phyloP scores from a whole-genome alignment of 2,329 filamentous ascomycete species.

The Davidsoniella virescens region DNA sequence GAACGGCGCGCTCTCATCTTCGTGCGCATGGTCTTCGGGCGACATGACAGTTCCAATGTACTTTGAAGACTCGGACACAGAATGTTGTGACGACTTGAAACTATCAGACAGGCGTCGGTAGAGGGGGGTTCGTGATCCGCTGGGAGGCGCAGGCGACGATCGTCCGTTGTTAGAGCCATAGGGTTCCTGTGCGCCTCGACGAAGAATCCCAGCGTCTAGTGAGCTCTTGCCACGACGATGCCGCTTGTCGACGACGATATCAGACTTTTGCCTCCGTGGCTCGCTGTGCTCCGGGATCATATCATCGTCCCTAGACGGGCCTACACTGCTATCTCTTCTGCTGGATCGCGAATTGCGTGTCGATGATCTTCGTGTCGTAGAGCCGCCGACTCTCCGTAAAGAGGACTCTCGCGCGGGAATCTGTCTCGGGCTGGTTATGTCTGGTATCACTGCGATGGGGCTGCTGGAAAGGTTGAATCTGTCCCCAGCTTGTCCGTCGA shows the following conservation, averaged over 20 bases:
- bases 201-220: slow-evolving; percentile 6
- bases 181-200: background rate
- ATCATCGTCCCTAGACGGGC: slow-evolving; percentile 17
- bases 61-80: background rate
- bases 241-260: background rate
- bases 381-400: slow-evolving; percentile 37
- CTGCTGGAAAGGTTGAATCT: slow-evolving; percentile 17
- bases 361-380: slow-evolving; percentile 36
- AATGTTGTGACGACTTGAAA: slow-evolving; percentile 2
- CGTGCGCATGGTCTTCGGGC: slow-evolving; percentile 21
- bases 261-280: slow-evolving; percentile 9
- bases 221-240: slow-evolving; percentile 10
- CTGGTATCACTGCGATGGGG: slow-evolving; percentile 18
- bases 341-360: slow-evolving; percentile 30
- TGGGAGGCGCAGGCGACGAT: background rate
- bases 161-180: background rate
- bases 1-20: slow-evolving; percentile 52
- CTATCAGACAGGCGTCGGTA: slow-evolving; percentile 10
- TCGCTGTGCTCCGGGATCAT: slow-evolving; percentile 30
- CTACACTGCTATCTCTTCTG: slow-evolving; percentile 27
- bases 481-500: slow-evolving; percentile 16
- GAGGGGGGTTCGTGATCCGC: background rate
- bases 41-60: background rate
- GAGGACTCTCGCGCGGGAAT: slow-evolving; percentile 57
- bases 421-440: slow-evolving; percentile 26